Evolutionary conservation across 1,284 basidiomycete genomes (phyloP).

Genomic region (Cryptococcus maquisensis): DNA sequence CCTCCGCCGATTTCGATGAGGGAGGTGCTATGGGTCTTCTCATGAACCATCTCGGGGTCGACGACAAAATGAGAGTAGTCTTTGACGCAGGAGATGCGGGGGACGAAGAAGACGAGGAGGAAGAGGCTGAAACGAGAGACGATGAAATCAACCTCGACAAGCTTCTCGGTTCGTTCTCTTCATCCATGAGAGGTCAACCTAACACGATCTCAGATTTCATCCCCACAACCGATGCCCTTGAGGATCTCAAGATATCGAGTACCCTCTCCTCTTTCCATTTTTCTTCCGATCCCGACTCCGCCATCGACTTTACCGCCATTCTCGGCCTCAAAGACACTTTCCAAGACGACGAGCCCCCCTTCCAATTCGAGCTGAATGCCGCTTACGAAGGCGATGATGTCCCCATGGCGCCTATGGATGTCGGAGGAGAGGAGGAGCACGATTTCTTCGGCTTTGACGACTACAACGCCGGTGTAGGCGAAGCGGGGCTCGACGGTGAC

Average conservation of each 20-base stretch:
- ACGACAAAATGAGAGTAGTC: conserved; percentile 81
- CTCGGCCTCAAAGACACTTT: conserved; percentile 29
- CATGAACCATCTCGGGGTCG: conserved; percentile 87
- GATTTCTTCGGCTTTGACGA: conserved; percentile 59
- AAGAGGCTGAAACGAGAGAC: conserved; percentile 52
- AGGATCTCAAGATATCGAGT: conserved; percentile 69
- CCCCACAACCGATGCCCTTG: conserved; percentile 60
- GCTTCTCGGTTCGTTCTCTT: conserved; percentile 58
- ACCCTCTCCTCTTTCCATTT: conserved; percentile 79
- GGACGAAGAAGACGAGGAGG: conserved; percentile 68
- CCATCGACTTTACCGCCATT: conserved; percentile 50
- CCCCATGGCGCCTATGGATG: neutral
- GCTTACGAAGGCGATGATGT: conserved; percentile 3
- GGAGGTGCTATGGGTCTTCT: conserved; percentile 90
- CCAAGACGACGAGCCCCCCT: conserved; percentile 13
- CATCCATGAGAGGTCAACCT: neutral
- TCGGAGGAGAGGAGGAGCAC: conserved; percentile 15
- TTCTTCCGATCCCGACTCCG: conserved; percentile 55
- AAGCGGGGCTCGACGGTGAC: conserved; percentile 50
- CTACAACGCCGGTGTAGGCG: conserved; percentile 62
- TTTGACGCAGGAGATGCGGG: conserved; percentile 93
- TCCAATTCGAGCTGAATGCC: neutral
- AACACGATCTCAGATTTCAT: conserved; percentile 58
- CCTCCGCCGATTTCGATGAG: conserved; percentile 97
- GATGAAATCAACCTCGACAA: conserved; percentile 52